A percentile compares a stretch with the other conserved stretches of the same genome.
Evolutionary conservation across 2,329 filamentous ascomycete species (phyloP).

Genomic region (Coleophoma eucalyptorum): DNA sequence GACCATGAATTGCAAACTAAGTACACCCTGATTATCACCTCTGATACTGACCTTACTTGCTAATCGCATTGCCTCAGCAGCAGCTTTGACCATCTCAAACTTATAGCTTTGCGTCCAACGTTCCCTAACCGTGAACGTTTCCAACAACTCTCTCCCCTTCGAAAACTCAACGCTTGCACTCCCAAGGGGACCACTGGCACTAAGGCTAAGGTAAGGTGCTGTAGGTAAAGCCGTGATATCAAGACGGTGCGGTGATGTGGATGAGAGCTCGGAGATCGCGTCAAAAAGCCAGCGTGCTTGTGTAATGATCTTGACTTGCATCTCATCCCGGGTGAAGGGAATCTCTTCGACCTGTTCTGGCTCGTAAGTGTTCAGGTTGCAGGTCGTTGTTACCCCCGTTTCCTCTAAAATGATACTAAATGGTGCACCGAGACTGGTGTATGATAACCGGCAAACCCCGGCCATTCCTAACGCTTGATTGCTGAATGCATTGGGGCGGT

Average conservation of each 20-base stretch:
- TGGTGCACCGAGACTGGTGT: conserved; percentile 69
- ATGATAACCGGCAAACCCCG: conserved; percentile 81
- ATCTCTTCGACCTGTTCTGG: conserved; percentile 75
- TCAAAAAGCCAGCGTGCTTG: conserved; percentile 70
- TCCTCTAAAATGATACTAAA: conserved; percentile 86
- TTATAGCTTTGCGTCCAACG: conserved; percentile 72
- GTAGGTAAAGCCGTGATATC: conserved; percentile 57
- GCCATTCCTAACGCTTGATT: conserved; percentile 78
- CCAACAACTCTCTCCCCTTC: conserved; percentile 62
- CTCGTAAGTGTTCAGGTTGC: conserved; percentile 85
- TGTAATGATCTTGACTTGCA: conserved; percentile 95
- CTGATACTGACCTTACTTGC: conserved; percentile 90
- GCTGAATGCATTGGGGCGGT: conserved; percentile 72
- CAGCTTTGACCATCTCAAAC: conserved; percentile 81
- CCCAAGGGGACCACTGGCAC: conserved; percentile 57
- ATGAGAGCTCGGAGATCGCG: conserved; percentile 63
- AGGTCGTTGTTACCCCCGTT: conserved; percentile 81
- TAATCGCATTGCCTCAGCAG: conserved; percentile 86
- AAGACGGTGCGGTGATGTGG: conserved; percentile 63
- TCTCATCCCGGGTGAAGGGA: conserved; percentile 75
- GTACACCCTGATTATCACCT: conserved; percentile 81
- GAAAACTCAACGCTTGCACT: conserved; percentile 65
- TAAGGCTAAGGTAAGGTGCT: conserved; percentile 71
- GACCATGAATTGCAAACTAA: conserved; percentile 96
- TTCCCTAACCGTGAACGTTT: conserved; percentile 65